phyloP scores from a whole-genome alignment of 805 yeast species.

The Starmerella roubikii region DNA sequence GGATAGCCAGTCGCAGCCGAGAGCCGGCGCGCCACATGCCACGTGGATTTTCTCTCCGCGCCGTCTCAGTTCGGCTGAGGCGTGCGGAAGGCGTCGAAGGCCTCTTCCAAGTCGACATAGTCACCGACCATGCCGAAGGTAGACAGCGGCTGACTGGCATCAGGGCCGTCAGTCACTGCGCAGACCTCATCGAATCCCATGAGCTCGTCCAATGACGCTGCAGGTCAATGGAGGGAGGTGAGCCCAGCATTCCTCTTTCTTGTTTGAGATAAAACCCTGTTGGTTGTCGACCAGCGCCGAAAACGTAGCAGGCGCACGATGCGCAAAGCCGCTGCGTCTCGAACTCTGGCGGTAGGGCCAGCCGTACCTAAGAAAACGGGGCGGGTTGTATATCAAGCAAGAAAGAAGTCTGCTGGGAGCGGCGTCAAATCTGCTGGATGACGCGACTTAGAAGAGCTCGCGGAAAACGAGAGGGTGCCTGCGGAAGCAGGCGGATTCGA shows the following conservation, averaged over 20 bases:
- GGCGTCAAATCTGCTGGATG: constrained; percentile 25
- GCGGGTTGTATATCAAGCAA: background rate
- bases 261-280: no score
- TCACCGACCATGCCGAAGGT: constrained; percentile 19
- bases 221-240: constrained; percentile 21
- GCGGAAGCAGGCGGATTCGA: constrained; percentile 8
- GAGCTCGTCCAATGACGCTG: constrained; percentile 25
- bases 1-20: constrained; percentile 18
- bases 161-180: constrained; percentile 19
- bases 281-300: no score
- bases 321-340: no score
- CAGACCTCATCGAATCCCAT: constrained; percentile 16
- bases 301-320: no score
- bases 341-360: background rate
- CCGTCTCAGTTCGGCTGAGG: constrained; percentile 3
- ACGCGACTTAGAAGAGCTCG: constrained; percentile 23
- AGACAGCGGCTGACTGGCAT: constrained; percentile 13
- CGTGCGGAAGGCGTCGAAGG: constrained; percentile 4
- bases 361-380: background rate
- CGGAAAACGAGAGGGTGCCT: constrained; percentile 11
- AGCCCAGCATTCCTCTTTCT: constrained; percentile 10
- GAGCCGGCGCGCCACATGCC: constrained; percentile 21
- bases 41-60: no score
- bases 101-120: constrained; percentile 18
- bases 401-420: background rate